Conservation (phyloP, 140 eudicot genomes). For the Flaveria floridana region DNA sequence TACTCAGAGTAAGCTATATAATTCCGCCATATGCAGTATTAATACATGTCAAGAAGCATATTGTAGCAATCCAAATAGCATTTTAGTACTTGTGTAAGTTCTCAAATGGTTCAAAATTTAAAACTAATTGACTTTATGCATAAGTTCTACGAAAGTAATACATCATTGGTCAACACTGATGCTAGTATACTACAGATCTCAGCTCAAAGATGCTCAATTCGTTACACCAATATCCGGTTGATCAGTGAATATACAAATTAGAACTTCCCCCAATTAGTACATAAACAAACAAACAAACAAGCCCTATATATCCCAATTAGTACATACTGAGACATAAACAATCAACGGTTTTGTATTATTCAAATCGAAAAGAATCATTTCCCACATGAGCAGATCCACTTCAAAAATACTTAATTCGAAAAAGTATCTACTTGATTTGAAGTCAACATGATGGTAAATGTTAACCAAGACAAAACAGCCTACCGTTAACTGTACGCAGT, state of each 20-base stretch:
- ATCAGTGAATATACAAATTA: neutral
- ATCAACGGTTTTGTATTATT: neutral
- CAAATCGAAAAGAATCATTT: neutral
- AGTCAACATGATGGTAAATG: neutral
- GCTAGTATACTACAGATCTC: slow-evolving; percentile 1
- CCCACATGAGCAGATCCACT: neutral
- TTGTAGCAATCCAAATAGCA: neutral
- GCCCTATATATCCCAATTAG: too few relatives aligned
- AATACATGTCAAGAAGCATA: neutral
- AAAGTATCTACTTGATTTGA: neutral
- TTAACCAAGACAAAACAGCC: neutral
- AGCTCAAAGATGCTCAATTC: neutral
- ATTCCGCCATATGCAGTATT: neutral
- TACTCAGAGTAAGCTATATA: neutral
- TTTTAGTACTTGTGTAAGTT: neutral
- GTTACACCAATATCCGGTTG: neutral
- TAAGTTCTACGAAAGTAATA: neutral
- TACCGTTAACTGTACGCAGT: neutral
- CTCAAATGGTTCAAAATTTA: neutral
- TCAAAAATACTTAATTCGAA: neutral
- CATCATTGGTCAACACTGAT: neutral
- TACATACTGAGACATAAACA: neutral
- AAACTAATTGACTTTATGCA: neutral
- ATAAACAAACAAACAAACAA: too few relatives aligned
- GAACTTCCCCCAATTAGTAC: neutral